Conservation (phyloP, 2,329 filamentous ascomycete species). For the Mariannaea sp. region DNA sequence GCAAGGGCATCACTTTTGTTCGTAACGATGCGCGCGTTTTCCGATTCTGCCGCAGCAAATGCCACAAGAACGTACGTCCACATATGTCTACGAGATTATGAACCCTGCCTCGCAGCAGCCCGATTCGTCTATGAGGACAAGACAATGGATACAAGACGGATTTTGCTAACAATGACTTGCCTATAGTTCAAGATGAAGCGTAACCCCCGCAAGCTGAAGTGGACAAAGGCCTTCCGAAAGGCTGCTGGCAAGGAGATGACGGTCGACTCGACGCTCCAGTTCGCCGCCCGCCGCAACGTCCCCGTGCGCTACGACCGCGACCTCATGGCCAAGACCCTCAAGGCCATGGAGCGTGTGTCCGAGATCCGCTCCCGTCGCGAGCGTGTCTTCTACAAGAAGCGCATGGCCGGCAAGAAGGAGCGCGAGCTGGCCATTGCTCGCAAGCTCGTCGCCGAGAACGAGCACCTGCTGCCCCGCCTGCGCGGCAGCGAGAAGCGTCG, state of each 20-base stretch:
- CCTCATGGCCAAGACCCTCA: slow-evolving; percentile 82
- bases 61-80: slow-evolving; percentile 60
- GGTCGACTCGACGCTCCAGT: slow-evolving; percentile 91
- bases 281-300: slow-evolving; percentile 90
- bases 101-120: neutral
- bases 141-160: neutral
- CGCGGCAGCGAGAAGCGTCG: slow-evolving; percentile 65
- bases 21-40: slow-evolving; percentile 59
- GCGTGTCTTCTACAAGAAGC: slow-evolving; percentile 89
- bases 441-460: slow-evolving; percentile 88
- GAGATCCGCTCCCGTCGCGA: slow-evolving; percentile 86
- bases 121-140: neutral
- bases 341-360: slow-evolving; percentile 87
- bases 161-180: slow-evolving; percentile 10
- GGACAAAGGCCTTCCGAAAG: slow-evolving; percentile 93
- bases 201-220: slow-evolving; percentile 94
- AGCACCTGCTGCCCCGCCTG: slow-evolving; percentile 84
- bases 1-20: slow-evolving; percentile 60
- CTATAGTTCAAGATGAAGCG: slow-evolving; percentile 92
- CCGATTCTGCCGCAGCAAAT: slow-evolving; percentile 64
- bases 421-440: slow-evolving; percentile 78
- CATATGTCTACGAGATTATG: neutral
- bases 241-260: slow-evolving; percentile 82
- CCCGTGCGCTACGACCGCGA: slow-evolving; percentile 96
- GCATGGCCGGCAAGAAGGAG: slow-evolving; percentile 89